Evolutionary conservation across 805 yeast species (phyloP), one percentile per base, ranked within the genome.

Genomic region (Ogataea dorogensis): DNA sequence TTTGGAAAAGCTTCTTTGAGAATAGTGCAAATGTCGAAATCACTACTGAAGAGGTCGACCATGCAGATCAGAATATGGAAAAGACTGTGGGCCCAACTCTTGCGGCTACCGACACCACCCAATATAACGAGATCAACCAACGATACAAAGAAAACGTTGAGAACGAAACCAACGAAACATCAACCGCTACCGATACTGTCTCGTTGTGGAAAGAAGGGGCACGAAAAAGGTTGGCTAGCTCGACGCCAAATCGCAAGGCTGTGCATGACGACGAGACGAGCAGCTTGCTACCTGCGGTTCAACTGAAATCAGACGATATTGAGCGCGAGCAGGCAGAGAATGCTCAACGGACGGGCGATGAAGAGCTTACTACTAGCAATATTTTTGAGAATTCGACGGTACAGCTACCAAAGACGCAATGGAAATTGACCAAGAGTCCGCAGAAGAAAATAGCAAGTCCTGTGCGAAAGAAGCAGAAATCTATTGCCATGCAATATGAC

Each of bases 1-100:
- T 86, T 59, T 80, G 94, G 81, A 85, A 85, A 53, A 72, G 73
- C 20, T 81, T 87, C 59, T 75, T 86, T 49, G 95, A 87, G 33
- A 57, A 58, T 39, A 60, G 61, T 17, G 63, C 64, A 2, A 52
- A 58, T 33, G 64, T 55, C 20, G 58, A 53, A 28, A 53, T 59
- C 14, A 47, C 49, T 2, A 49, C 53, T 9, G 50, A 46, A 26
- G 45, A 44, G 24, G 28, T 28, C 18, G 44, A 44, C 14, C 29
- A 29, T 32, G 26, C 19, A 3, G 28, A 17, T 4, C 24, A 21
- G 6, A 28, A 20, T n/a, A 24, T 35, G n/a, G 23, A 22, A 14
- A 31, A 36, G 26, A 12, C 21, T 5, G 31, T 21, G 11, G 36
- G 14, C 14, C 15, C 31, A 7, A 27, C 42, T 13, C 5, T 38